Base-by-base conservation (phyloP, 2,329 filamentous ascomycete genomes). In the Pezicula rhizophila region DNA sequence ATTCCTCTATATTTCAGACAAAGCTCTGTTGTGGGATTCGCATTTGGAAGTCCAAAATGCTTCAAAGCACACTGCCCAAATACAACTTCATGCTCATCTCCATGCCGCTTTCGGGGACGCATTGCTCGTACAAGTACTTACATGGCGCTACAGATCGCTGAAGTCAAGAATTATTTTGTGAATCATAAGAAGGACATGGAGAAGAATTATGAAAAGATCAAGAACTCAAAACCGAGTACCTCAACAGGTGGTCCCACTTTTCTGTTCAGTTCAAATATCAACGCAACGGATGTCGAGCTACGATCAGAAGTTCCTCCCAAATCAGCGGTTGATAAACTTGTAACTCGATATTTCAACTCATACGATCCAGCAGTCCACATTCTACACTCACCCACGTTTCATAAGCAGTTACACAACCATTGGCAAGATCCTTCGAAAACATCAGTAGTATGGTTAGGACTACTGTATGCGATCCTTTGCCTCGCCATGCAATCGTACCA, bases 261-360 rank as follows among this genome's bases (percentile, higher is more conserved):
- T 56, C 71, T 97, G 8, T 85, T 95, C 54, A 88, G 87, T 46
- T 82, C 84, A 2, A 76, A 76, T 55, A 74, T 84, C 43, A 78
- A 84, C 8, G 83, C 85, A 11, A 83, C 83, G 37, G 86, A 88
- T 59, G 71, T 78, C 15, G 92, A 97, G 61, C 75, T 97, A 10
- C 79, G 95, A 53, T 79, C 84, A 25, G 82, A 85, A 44, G 77
- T 97, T 38, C 93, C 93, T 2, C 76, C 85, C 0, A 92, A 90
- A 63, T 82, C 87, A 34, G 86, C 83, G 20, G 85, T 93, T n/a
- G 82, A 96, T 60, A 84, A 89, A 20, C 75, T 97, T 15, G 86
- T 96, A 52, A 84, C 85, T 53, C 82, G 92, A 52, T 99, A 95
- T 64, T 96, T 97, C 73, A 92, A 92, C 64, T 92, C 87, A 0